A percentile compares a stretch with the other conserved stretches of the same genome.
Evolutionary conservation across 345 rosid genomes (phyloP).

Genomic region (Populus simonii): DNA sequence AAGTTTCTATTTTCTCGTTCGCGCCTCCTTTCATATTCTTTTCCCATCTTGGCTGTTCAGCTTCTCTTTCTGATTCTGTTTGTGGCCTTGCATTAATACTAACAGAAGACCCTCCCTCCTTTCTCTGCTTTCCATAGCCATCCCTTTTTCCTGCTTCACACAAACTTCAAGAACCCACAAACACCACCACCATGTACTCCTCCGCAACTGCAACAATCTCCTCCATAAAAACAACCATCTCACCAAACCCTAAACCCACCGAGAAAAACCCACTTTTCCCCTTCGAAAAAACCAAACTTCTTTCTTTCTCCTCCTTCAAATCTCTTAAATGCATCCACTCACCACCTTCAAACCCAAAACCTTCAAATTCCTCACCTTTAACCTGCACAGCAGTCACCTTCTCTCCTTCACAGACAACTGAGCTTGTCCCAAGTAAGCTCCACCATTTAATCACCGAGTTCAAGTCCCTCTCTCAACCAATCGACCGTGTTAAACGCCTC

Average conservation of each 20-base stretch:
- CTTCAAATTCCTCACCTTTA: conserved; percentile 37
- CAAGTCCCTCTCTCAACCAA: conserved; percentile 50
- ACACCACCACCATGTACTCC: not conserved
- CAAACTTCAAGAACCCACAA: not conserved
- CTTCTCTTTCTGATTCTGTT: not conserved
- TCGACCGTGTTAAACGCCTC: conserved; percentile 71
- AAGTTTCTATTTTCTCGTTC: not conserved
- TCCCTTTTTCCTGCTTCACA: not conserved
- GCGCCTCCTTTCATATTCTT: not conserved
- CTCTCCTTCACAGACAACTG: conserved; percentile 44
- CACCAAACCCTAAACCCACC: not conserved
- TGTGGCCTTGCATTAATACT: not conserved
- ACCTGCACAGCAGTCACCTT: conserved; percentile 52
- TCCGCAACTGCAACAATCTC: not conserved
- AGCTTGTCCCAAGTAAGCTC: conserved; percentile 47
- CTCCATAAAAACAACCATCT: conserved; percentile 5
- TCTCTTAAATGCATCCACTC: conserved; percentile 42
- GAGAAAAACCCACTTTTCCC: not conserved
- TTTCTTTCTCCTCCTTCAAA: conserved; percentile 14
- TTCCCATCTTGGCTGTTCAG: not conserved
- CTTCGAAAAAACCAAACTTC: not conserved
- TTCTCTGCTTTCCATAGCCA: not conserved
- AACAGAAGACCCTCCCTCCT: not conserved
- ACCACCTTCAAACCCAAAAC: conserved; percentile 8
- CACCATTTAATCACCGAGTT: conserved; percentile 57